Evolutionary conservation across 2,329 filamentous ascomycete genomes (phyloP).

Genomic region (Fusarium oligoseptatum): DNA sequence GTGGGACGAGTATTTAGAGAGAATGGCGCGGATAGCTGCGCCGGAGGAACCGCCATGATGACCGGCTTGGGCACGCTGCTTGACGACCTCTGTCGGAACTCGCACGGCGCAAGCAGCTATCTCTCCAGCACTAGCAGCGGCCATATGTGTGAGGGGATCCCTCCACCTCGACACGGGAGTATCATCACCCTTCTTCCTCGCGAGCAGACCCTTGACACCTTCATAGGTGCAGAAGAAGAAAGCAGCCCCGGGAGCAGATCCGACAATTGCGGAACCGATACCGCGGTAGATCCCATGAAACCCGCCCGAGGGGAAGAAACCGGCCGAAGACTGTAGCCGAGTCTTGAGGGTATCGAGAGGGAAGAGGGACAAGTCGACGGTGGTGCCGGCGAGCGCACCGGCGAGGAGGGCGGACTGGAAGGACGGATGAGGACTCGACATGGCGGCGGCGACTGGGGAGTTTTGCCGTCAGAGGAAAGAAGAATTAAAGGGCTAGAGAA

Average conservation of each 20-base stretch:
- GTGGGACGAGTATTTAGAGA: slow-evolving; percentile 60
- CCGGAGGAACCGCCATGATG: slow-evolving; percentile 80
- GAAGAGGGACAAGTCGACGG: slow-evolving; percentile 96
- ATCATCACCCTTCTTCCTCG: slow-evolving; percentile 46
- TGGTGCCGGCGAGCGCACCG: slow-evolving; percentile 92
- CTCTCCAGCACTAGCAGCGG: slow-evolving; percentile 88
- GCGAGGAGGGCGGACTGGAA: slow-evolving; percentile 77
- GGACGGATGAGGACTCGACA: slow-evolving; percentile 50
- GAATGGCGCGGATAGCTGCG: slow-evolving; percentile 77
- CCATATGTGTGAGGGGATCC: slow-evolving; percentile 75
- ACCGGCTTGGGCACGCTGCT: slow-evolving; percentile 93
- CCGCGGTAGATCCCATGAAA: slow-evolving; percentile 94
- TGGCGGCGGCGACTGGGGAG: neutral
- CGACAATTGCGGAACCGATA: slow-evolving; percentile 88
- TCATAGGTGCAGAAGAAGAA: slow-evolving; percentile 99
- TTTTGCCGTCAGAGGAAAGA: neutral
- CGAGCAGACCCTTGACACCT: slow-evolving; percentile 71
- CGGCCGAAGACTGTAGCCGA: slow-evolving; percentile 85
- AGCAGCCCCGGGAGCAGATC: slow-evolving; percentile 92
- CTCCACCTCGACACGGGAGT: slow-evolving; percentile 37
- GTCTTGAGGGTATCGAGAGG: slow-evolving; percentile 99
- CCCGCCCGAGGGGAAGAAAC: slow-evolving; percentile 86
- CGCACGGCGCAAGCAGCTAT: slow-evolving; percentile 91
- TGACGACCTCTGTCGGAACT: slow-evolving; percentile 96
- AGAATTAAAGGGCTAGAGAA: neutral